Evolutionary conservation across 1,284 basidiomycete species (phyloP).

Genomic region (Sporisorium sorghi): DNA sequence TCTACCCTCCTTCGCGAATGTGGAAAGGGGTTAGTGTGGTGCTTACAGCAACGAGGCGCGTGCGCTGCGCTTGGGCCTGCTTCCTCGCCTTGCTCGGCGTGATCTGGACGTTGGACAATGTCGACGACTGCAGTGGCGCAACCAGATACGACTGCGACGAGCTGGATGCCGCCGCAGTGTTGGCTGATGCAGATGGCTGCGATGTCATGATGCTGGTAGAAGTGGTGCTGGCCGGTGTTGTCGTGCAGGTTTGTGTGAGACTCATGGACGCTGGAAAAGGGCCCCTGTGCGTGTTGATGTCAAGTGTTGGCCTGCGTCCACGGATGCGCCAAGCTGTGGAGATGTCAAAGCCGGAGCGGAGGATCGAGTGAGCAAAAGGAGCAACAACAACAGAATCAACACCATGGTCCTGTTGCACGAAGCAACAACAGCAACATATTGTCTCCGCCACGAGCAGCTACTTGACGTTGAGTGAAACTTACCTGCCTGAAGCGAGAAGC

Average conservation of each 20-base stretch:
- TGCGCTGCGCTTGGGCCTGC: slow-evolving; percentile 51
- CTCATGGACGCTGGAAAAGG: slow-evolving; percentile 13
- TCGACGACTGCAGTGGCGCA: slow-evolving; percentile 34
- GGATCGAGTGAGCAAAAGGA: not conserved
- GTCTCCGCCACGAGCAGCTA: not conserved
- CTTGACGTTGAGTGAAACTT: not conserved
- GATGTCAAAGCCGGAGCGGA: not conserved
- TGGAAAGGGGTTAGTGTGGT: not conserved
- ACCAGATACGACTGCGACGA: slow-evolving; percentile 38
- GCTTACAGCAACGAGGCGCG: slow-evolving; percentile 48
- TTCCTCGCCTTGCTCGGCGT: slow-evolving; percentile 47
- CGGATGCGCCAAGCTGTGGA: not conserved
- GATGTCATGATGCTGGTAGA: slow-evolving; percentile 39
- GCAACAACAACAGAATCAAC: not conserved
- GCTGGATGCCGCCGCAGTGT: slow-evolving; percentile 17
- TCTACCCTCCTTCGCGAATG: not conserved
- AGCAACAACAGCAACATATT: not conserved
- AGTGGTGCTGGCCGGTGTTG: slow-evolving; percentile 9
- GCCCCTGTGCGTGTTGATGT: not conserved
- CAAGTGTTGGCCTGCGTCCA: not conserved
- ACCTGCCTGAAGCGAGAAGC: not conserved
- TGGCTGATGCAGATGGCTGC: slow-evolving; percentile 21
- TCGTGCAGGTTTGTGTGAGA: slow-evolving; percentile 19
- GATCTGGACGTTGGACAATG: slow-evolving; percentile 37
- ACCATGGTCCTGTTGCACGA: not conserved